phyloP scores from a whole-genome alignment of 2,329 filamentous ascomycete species.

The Penicillium aurantiogriseum region DNA sequence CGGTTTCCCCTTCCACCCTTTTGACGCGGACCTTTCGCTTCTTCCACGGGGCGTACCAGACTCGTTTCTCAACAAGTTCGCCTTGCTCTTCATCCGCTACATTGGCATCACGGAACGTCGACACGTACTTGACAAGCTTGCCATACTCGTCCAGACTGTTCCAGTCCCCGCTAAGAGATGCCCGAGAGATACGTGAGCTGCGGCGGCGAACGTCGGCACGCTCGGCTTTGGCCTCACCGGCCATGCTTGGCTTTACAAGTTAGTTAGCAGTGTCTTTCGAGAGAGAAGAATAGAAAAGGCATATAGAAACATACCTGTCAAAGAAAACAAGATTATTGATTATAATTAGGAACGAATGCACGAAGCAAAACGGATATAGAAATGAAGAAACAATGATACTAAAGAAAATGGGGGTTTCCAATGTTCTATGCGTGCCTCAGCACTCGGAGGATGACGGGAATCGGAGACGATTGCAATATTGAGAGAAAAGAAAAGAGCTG shows the following conservation, averaged over 20 bases:
- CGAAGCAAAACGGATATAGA: not conserved
- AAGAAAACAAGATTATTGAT: not conserved
- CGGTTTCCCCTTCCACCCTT: conserved; percentile 24
- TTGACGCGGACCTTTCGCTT: conserved; percentile 36
- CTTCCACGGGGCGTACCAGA: conserved; percentile 61
- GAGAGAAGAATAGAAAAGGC: not conserved
- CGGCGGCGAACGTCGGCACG: conserved; percentile 26
- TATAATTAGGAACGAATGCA: not conserved
- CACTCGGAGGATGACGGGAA: not conserved
- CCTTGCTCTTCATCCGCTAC: conserved; percentile 43
- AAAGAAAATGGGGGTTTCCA: not conserved
- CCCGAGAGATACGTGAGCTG: conserved; percentile 37
- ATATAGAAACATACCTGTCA: not conserved
- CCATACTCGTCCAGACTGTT: conserved; percentile 59
- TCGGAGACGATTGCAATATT: not conserved
- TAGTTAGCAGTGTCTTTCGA: not conserved
- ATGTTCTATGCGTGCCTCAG: not conserved
- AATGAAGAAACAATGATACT: not conserved
- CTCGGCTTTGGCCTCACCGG: conserved; percentile 18
- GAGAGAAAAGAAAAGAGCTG: not conserved
- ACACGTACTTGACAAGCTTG: conserved; percentile 66
- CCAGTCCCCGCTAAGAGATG: conserved; percentile 35
- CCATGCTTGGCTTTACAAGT: conserved; percentile 18
- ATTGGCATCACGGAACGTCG: conserved; percentile 60
- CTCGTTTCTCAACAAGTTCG: conserved; percentile 49